Evolutionary conservation across 352 stramenopile genomes (phyloP).

Genomic region (Pythium oligandrum): DNA sequence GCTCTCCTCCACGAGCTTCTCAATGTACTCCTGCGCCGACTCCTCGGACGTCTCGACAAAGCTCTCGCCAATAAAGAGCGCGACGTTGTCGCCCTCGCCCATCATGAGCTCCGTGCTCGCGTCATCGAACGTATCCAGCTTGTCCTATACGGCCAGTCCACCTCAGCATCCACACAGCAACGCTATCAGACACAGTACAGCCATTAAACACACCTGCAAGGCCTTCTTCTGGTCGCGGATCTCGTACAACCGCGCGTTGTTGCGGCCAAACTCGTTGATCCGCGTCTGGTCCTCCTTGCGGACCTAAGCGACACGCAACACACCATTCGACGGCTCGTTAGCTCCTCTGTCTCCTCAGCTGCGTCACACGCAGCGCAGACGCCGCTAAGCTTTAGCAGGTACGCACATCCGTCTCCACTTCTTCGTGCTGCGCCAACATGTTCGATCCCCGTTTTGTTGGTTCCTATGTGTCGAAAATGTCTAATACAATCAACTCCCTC

Average conservation of each 20-base stretch:
- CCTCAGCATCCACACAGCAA: background rate
- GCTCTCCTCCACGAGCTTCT: slow-evolving; percentile 85
- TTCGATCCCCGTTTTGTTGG: background rate
- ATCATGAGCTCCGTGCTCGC: slow-evolving; percentile 98
- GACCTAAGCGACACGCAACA: slow-evolving; percentile 60
- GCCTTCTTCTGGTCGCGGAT: slow-evolving; percentile 87
- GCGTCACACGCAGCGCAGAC: background rate
- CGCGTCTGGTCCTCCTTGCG: slow-evolving; percentile 94
- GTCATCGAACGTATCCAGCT: slow-evolving; percentile 95
- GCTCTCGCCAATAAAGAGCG: slow-evolving; percentile 93
- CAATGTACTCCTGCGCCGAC: slow-evolving; percentile 91
- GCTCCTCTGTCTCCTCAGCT: background rate
- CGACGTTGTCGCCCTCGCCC: slow-evolving; percentile 81
- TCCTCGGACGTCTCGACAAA: slow-evolving; percentile 95
- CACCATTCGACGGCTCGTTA: background rate
- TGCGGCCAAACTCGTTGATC: slow-evolving; percentile 97
- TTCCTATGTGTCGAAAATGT: too few relatives aligned
- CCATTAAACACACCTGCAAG: slow-evolving; percentile 67
- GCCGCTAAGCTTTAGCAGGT: background rate
- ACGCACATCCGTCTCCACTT: slow-evolving; percentile 80
- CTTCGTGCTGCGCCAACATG: slow-evolving; percentile 78
- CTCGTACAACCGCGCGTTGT: slow-evolving; percentile 94
- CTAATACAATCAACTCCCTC: too few relatives aligned
- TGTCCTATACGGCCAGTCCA: slow-evolving; percentile 62
- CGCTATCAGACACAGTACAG: background rate